Percentiles rank a stretch among this genome's conserved stretches.
These are phyloP conservation scores for Cercospora sesami DNA, from an alignment of 2,329 filamentous ascomycete genomes.

Conservation along the genomic window DNA sequence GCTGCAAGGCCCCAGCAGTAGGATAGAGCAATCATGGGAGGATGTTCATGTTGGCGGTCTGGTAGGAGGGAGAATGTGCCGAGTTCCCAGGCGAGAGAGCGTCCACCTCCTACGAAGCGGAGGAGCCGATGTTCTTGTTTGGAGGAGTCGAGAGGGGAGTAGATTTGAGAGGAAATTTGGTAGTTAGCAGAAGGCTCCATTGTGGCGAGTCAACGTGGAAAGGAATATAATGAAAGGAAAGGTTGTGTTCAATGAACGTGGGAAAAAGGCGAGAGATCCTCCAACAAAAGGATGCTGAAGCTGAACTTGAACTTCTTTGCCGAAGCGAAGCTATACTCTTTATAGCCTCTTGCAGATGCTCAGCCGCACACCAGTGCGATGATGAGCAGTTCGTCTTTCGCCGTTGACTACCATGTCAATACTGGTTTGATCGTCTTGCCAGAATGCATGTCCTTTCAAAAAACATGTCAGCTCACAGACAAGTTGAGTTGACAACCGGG, in stretches of 20 bases:
- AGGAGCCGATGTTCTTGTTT: constrained; percentile 7
- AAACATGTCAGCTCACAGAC: background rate
- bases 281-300: background rate
- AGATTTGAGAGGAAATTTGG: background rate
- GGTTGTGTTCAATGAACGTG: background rate
- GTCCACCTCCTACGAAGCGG: constrained; percentile 6
- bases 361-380: background rate
- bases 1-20: constrained; percentile 16
- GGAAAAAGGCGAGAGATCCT: background rate
- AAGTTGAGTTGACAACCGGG: background rate
- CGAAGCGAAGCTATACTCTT: constrained; percentile 5
- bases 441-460: constrained; percentile 39
- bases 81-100: constrained; percentile 15
- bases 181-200: constrained; percentile 13
- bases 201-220: too few relatives aligned
- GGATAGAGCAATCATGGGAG: constrained; percentile 16
- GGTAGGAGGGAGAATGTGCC: constrained; percentile 3
- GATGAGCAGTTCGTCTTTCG: background rate
- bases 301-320: background rate
- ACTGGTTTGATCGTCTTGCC: constrained; percentile 44
- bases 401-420: constrained; percentile 37
- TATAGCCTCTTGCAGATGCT: constrained; percentile 4
- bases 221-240: background rate
- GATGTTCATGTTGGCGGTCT: constrained; percentile 15
- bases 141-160: background rate